Base-by-base conservation (phyloP, 352 stramenopile species). In the Phytopythium oedochilum region DNA sequence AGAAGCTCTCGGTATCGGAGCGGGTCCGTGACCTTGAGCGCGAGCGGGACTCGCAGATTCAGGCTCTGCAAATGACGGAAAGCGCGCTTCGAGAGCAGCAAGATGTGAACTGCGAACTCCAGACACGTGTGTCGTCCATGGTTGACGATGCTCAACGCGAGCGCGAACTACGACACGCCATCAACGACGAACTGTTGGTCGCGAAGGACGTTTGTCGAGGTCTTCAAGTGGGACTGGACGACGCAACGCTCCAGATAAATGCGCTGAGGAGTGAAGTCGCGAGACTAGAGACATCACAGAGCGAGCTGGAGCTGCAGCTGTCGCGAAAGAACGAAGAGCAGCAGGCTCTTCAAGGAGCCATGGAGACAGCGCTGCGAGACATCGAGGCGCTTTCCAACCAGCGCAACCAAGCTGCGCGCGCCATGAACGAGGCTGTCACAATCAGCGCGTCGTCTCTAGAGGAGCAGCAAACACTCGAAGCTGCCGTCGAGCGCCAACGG, bases 341-440 rank as follows among this genome's bases (percentile, higher is more conserved):
- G 39, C 54, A 38, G 1, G 73, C 72, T 4, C 61, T 93, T 35
- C 72, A 75, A 11, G 52, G 71, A 5, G 80, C 73, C 10, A 92
- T 92, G 80, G 83, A 89, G 39, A 69, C 71, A 8, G 68, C 80
- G 10, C 57, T 92, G n/a, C 65, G 70, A 0, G 84, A 94, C 36
- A 48, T 94, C 1, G 67, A 83, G 26, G 66, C 57, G 1, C 56
- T 94, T 17, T 89, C 83, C 1, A 68, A 70, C 15, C 81, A 94
- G 47, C 78, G 84, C 28, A 92, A 94, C 39, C 82, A 94, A 25
- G 84, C 78, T 0, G 76, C 83, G 0, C 81, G 80, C 18, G 82
- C 84, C 0, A 92, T 94, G 84, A 92, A 89, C 49, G 84, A 92
- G 48, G 84, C 84, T 22, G 81, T 94, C 35, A 86, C 76, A 9